Percentiles rank a stretch among this genome's conserved stretches.
Conservation (phyloP, 1,284 basidiomycete species). For the Ceratobasidium sp. region DNA sequence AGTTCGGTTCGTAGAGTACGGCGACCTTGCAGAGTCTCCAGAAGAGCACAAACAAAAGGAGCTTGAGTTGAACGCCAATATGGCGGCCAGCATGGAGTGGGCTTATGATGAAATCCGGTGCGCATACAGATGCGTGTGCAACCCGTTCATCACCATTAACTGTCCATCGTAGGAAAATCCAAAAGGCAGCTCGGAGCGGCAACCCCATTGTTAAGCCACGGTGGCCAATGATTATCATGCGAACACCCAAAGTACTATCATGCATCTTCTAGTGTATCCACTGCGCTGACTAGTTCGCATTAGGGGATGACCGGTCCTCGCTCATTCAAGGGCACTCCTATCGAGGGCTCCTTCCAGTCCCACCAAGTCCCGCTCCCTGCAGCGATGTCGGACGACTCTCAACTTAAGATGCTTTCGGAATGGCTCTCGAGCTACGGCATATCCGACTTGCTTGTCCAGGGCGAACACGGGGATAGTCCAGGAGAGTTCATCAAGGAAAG, state of each 20-base stretch:
- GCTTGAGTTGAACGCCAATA: slow-evolving; percentile 55
- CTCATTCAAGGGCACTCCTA: slow-evolving; percentile 65
- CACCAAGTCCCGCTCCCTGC: slow-evolving; percentile 84
- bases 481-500: slow-evolving; percentile 50
- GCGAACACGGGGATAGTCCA: slow-evolving; percentile 54
- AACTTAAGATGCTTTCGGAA: slow-evolving; percentile 66
- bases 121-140: neutral
- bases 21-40: slow-evolving; percentile 62
- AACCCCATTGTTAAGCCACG: slow-evolving; percentile 81
- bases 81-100: slow-evolving; percentile 85
- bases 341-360: slow-evolving; percentile 78
- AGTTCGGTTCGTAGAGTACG: slow-evolving; percentile 80
- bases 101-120: slow-evolving; percentile 72
- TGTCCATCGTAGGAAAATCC: slow-evolving; percentile 60
- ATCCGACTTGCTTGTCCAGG: slow-evolving; percentile 61
- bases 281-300: neutral
- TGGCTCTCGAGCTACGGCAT: slow-evolving; percentile 77
- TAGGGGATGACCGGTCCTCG: slow-evolving; percentile 74
- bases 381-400: slow-evolving; percentile 67
- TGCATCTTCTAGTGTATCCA: neutral
- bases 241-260: slow-evolving; percentile 71
- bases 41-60: slow-evolving; percentile 56
- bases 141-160: neutral
- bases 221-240: slow-evolving; percentile 84
- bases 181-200: slow-evolving; percentile 75